Evolutionary conservation across 2,329 filamentous ascomycete genomes (phyloP).

Genomic region (Colletotrichum euphorbiae): DNA sequence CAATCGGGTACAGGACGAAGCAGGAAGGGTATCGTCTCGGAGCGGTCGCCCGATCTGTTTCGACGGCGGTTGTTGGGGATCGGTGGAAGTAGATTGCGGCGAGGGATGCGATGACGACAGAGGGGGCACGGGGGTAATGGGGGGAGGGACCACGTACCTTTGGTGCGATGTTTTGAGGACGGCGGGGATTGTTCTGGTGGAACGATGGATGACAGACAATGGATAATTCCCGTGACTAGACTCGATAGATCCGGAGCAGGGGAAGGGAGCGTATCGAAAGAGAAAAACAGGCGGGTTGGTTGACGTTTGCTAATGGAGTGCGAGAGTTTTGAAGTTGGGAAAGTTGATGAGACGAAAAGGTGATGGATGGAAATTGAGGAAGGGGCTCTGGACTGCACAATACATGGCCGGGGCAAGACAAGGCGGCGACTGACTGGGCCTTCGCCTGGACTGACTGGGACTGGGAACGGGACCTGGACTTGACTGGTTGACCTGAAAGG

Average conservation of each 20-base stretch:
- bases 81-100: constrained; percentile 37
- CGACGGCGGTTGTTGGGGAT: constrained; percentile 33
- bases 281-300: constrained; percentile 41
- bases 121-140: constrained; percentile 47
- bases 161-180: constrained; percentile 37
- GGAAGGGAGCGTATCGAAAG: constrained; percentile 40
- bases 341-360: constrained; percentile 49
- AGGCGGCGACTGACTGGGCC: constrained; percentile 29
- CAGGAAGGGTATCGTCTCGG: constrained; percentile 19
- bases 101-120: constrained; percentile 55
- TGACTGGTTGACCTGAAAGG: constrained; percentile 33
- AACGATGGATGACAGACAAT: constrained; percentile 34
- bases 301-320: constrained; percentile 43
- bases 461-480: constrained; percentile 30
- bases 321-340: constrained; percentile 46
- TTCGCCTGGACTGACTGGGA: constrained; percentile 6
- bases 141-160: constrained; percentile 42
- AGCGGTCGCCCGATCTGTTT: constrained; percentile 14
- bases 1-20: constrained; percentile 27
- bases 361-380: constrained; percentile 47
- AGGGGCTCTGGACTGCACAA: constrained; percentile 46
- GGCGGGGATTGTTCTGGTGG: constrained; percentile 34
- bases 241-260: constrained; percentile 27
- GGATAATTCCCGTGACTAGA: constrained; percentile 31
- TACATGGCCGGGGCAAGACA: constrained; percentile 39